phyloP scores from a whole-genome alignment of 176 grass and related monocot species.

The Tuctoria greenei region DNA sequence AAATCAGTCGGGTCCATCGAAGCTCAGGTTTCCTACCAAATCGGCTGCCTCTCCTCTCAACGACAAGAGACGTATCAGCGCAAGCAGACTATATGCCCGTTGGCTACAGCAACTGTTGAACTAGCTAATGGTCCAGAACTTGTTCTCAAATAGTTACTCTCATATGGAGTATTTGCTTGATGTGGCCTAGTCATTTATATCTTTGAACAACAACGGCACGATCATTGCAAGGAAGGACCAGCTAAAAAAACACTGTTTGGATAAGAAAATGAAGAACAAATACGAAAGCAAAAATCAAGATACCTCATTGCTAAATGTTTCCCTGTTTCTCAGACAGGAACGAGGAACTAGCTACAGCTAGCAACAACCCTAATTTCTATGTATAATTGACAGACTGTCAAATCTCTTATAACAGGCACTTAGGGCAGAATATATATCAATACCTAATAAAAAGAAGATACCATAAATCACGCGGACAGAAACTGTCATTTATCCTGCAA shows the following conservation, averaged over 20 bases:
- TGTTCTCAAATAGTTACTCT: background rate
- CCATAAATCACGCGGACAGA: background rate
- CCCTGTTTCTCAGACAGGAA: no score
- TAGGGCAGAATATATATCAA: no score
- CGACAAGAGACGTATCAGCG: slow-evolving; percentile 20
- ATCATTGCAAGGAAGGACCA: background rate
- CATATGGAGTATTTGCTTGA: slow-evolving; percentile 23
- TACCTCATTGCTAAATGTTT: background rate
- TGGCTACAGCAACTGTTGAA: slow-evolving; percentile 31
- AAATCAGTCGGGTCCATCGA: slow-evolving; percentile 14
- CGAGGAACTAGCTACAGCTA: no score
- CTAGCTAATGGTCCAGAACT: slow-evolving; percentile 25
- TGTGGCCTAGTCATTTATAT: slow-evolving; percentile 31
- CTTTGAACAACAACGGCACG: slow-evolving; percentile 13
- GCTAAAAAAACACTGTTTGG: background rate
- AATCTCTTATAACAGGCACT: background rate
- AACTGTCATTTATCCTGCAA: slow-evolving; percentile 24
- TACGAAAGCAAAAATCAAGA: background rate
- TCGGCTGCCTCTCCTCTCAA: background rate
- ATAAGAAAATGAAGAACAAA: background rate
- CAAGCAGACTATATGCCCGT: slow-evolving; percentile 11
- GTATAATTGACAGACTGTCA: background rate
- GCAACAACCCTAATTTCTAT: background rate
- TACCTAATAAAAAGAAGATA: no score
- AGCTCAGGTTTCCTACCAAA: slow-evolving; percentile 48